Base-by-base conservation (phyloP, 768 basidiomycete genomes). In the Lyophyllum semitale region DNA sequence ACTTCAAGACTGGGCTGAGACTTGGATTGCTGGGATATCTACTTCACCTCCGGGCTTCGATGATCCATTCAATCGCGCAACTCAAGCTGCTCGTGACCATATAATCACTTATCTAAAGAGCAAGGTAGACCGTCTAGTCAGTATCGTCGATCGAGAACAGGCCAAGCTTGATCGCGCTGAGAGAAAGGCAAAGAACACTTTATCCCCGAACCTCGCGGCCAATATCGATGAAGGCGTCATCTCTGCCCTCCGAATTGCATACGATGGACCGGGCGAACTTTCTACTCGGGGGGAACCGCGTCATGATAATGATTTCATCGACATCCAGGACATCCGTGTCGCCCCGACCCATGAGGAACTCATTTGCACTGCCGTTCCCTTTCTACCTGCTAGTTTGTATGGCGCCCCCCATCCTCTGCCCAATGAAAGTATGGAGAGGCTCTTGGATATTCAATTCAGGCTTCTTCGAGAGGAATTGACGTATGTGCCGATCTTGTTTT, bases 361-460 rank as follows among this genome's bases (percentile, higher is more conserved):
- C 8, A 65, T 80, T 41, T 82, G 71, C 18, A 68, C 64, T 0
- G 22, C 71, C 11, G 63, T 71, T 2, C 83, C 88, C 0, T 90
- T 81, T 63, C 68, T 92, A 0, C 91, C 91, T 0, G 82, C 78
- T 0, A 85, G 81, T 59, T 64, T 86, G 1, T 77, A 72, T 18
- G 75, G 71, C 2, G 88, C 86, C 0, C 88, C 87, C 0, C 88
- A 89, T 61, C 87, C 79, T 51, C 76, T 78, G 12, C 81, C 81
- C 0, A 58, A 68, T 3, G 77, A 77, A 15, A 83, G 82, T 22
- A 89, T 91, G 81, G 78, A 87, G 52, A 74, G 84, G 8, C 71
- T 86, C 20, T 70, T 91, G 11, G 91, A 93, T 54, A 80, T 87
- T 3, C 88, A 92, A 59, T 92, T 88, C 66, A 82, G 90, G 30